Evolutionary conservation across 2,329 filamentous ascomycete genomes (phyloP), one percentile per base, ranked within the genome.

Genomic region (Alternaria ventricosa): DNA sequence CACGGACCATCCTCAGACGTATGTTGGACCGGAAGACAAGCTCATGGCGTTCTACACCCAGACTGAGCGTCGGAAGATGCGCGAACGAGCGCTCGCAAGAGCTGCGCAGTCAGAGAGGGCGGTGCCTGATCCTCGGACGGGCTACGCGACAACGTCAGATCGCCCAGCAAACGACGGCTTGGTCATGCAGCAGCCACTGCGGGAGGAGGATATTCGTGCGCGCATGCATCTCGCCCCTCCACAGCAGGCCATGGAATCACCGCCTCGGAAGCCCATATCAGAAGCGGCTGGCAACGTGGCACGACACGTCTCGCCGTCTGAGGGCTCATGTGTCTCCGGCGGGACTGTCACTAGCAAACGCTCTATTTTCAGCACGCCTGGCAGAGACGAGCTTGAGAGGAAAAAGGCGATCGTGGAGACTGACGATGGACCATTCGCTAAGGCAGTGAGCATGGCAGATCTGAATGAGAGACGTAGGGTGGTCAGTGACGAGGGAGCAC

Each of bases 341-440:
- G 49, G 54, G 12, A 68, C 67, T 4, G 56, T 60, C 11, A 30
- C 33, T 3, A 63, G 59, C 12, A 62, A 60, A 13, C 61, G 60
- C 22, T 65, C 57, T 11, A 61, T 74, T 13, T 75, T 77, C 57
- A 66, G 64, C 4, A 77, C 72, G n/a, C 73, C 71, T 0, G 75
- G 75, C 3, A 54, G 75, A n/a, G 75, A 77, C n/a, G 75, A 77
- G 55, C 41, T 76, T 44, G 75, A 77, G 59, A 60, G 75, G n/a
- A 76, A 76, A 55, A 74, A 71, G 45, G 59, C 64, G 18, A 25
- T 72, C 12, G 60, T 76, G 4, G 70, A 69, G 28, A 54, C 30
- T 11, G 72, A 74, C n/a, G 68, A 75, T 9, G 72, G 73, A 0
- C 71, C 71, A 13, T 75, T 76, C 61, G 69, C 66, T 1, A 28